Evolutionary conservation across 306 rosid species (phyloP), one percentile per base, ranked within the genome.

Genomic region (Prunus mume): DNA sequence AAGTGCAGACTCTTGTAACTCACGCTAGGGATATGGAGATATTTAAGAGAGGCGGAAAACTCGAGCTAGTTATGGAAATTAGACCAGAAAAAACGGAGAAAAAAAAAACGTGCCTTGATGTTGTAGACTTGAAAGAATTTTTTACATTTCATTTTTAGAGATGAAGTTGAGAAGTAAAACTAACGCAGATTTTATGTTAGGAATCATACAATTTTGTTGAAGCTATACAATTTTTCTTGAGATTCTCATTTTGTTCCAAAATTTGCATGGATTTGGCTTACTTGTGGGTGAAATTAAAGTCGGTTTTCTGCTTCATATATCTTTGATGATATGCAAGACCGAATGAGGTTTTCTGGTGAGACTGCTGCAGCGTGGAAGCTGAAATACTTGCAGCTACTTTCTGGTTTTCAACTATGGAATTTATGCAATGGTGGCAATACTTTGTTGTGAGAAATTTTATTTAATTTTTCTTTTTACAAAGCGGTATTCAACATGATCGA

Each of bases 111-210:
- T 80, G 65, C 68, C 77, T 80, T 83, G 81, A 82, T 86, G 80
- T 83, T 91, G 91, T 93, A 91, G 90, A 78, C 70, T 88, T 79
- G 74, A 74, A 77, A 69, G 74, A 60, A 50, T n/a, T 72, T 76
- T 79, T 66, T 71, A 62, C 81, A 47, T 41, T 72, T 30, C 68
- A 22, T 54, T 43, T 75, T 51, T 75, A 56, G 71, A n/a, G 68
- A 65, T 75, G 83, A 80, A 76, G 76, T 86, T 75, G 87, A 80
- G 80, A 78, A 72, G 75, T 60, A 46, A 67, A 81, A 78, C 76
- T 75, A 71, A 81, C 73, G 51, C 72, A 57, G 68, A 76, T 24
- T 77, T 52, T 74, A 62, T 77, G 76, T 69, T 77, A 57, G 80
- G 74, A 74, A 74, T 71, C 57, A 74, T 61, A 79, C 83, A 70